Conservation (phyloP, 768 basidiomycete genomes). For the Trametes cingulata region DNA sequence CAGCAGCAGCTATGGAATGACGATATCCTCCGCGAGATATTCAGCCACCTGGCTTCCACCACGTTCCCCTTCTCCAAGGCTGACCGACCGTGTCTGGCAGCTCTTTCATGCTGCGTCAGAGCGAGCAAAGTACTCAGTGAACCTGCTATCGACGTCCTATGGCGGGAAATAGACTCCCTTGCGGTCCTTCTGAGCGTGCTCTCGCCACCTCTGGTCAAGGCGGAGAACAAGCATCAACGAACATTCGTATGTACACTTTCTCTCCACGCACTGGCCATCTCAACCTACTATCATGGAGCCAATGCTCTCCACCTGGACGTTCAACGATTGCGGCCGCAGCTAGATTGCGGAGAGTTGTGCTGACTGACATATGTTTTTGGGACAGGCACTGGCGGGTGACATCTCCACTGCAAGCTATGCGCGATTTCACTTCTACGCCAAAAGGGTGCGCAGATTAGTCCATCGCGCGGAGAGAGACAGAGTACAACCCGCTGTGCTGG, state of each 20-base stretch:
- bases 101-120: neutral
- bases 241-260: neutral
- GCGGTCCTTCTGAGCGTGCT: neutral
- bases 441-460: neutral
- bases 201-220: neutral
- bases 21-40: conserved; percentile 8
- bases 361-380: neutral
- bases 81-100: neutral
- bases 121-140: neutral
- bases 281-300: neutral
- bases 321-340: too few species aligned
- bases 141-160: neutral
- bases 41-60: conserved; percentile 1
- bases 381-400: neutral
- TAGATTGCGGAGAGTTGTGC: neutral
- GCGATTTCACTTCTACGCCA: conserved; percentile 1
- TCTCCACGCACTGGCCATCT: neutral
- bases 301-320: too few species aligned
- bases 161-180: conserved; percentile 7
- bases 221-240: neutral
- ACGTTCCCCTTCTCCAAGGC: neutral
- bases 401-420: neutral
- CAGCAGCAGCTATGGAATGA: neutral
- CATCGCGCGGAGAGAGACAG: neutral
- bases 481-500: neutral